Conservation (phyloP, 2,329 filamentous ascomycete species). For the Aspergillus uvarum region DNA sequence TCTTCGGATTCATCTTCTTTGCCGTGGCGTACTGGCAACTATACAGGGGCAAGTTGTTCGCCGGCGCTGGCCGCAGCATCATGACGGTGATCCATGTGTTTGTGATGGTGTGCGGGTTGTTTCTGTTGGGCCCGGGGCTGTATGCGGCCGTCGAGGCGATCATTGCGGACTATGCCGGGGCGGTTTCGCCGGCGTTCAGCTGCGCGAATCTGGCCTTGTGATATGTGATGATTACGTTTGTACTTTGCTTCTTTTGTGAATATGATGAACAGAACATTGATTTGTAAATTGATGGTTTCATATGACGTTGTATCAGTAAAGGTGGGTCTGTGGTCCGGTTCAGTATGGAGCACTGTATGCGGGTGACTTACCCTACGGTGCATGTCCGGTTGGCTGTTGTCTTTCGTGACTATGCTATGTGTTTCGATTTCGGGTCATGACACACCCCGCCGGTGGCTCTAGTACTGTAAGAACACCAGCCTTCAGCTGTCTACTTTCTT, state of each 20-base stretch:
- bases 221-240: background rate
- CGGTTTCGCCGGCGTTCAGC: conserved; percentile 49
- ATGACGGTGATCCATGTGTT: conserved; percentile 50
- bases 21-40: conserved; percentile 52
- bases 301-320: background rate
- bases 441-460: no score
- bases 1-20: conserved; percentile 55
- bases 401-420: no score
- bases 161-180: conserved; percentile 50
- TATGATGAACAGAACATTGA: background rate
- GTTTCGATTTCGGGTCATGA: no score
- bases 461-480: no score
- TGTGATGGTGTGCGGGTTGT: conserved; percentile 49
- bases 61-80: conserved; percentile 33
- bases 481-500: no score
- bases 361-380: no score
- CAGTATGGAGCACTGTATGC: no score
- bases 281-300: background rate
- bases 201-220: conserved; percentile 52
- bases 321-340: no score
- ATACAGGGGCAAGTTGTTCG: conserved; percentile 43
- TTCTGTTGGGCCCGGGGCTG: conserved; percentile 53
- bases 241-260: background rate
- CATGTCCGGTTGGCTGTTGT: no score
- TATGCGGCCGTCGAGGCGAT: conserved; percentile 55